Evolutionary conservation across 2,329 filamentous ascomycete genomes (phyloP).

Genomic region (Cadophora gregata): DNA sequence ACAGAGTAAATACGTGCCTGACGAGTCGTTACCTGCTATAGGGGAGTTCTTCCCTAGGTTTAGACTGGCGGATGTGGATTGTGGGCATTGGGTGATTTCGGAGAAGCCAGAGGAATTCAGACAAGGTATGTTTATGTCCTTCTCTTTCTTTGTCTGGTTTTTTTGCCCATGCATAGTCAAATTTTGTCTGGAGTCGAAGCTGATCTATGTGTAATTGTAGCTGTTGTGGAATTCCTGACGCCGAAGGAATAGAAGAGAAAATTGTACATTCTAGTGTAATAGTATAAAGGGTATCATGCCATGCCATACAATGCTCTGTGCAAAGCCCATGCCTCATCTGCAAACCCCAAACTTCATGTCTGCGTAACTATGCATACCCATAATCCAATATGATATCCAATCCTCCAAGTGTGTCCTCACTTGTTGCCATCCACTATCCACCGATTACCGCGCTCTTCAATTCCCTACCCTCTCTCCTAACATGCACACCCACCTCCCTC

Average conservation of each 20-base stretch:
- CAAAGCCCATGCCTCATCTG: constrained; percentile 26
- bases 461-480: constrained; percentile 15
- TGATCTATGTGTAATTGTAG: constrained; percentile 47
- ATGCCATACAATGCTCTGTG: constrained; percentile 21
- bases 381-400: constrained; percentile 10
- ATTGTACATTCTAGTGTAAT: constrained; percentile 44
- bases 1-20: constrained; percentile 77
- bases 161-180: not conserved
- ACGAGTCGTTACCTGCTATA: constrained; percentile 80
- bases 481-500: constrained; percentile 38
- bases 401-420: not conserved
- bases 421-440: too few species aligned
- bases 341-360: constrained; percentile 25
- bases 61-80: constrained; percentile 73
- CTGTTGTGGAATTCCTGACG: constrained; percentile 67
- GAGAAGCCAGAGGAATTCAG: constrained; percentile 83
- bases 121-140: constrained; percentile 59
- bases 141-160: not conserved
- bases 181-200: not conserved
- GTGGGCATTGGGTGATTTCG: constrained; percentile 89
- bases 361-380: constrained; percentile 18
- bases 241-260: constrained; percentile 52
- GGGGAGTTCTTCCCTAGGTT: constrained; percentile 85
- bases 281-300: constrained; percentile 41
- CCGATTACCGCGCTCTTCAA: not conserved